Conservation (phyloP, 345 rosid species). For the Gynandropsis gynandra region DNA sequence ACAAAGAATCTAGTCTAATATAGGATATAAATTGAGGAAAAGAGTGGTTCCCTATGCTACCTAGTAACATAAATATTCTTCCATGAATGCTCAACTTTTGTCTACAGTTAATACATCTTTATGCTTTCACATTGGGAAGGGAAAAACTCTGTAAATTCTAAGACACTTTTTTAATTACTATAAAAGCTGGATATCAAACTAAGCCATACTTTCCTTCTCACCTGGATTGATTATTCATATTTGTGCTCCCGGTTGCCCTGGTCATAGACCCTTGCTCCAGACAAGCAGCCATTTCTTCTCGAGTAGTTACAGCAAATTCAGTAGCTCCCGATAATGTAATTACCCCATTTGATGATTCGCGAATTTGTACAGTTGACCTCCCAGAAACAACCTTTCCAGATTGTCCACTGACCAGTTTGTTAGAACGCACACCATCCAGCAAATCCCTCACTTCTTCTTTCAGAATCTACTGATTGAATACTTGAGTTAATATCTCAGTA, state of each 20-base stretch:
- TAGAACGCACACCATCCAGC: slow-evolving; percentile 47
- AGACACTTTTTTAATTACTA: neutral
- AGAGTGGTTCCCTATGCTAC: neutral
- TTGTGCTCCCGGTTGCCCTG: slow-evolving; percentile 82
- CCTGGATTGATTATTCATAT: slow-evolving; percentile 86
- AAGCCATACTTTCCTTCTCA: slow-evolving; percentile 23
- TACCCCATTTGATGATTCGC: slow-evolving; percentile 74
- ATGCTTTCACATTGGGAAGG: slow-evolving; percentile 1
- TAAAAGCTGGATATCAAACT: neutral
- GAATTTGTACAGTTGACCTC: slow-evolving; percentile 65
- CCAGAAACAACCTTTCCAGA: slow-evolving; percentile 47
- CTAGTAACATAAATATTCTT: slow-evolving; percentile 7
- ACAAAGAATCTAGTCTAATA: neutral
- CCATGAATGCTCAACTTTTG: neutral
- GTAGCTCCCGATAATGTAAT: slow-evolving; percentile 71
- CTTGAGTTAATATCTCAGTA: slow-evolving; percentile 19
- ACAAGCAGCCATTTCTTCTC: slow-evolving; percentile 74
- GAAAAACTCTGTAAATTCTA: slow-evolving; percentile 4
- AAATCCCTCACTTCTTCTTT: slow-evolving; percentile 83
- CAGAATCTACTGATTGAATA: slow-evolving; percentile 46
- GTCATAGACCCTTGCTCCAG: slow-evolving; percentile 72
- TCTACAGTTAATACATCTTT: neutral
- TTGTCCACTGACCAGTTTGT: slow-evolving; percentile 50
- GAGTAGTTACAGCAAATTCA: slow-evolving; percentile 49
- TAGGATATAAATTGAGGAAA: neutral